Conservation (phyloP, 305 asterid species). For the Fraxinus angustifolia region DNA sequence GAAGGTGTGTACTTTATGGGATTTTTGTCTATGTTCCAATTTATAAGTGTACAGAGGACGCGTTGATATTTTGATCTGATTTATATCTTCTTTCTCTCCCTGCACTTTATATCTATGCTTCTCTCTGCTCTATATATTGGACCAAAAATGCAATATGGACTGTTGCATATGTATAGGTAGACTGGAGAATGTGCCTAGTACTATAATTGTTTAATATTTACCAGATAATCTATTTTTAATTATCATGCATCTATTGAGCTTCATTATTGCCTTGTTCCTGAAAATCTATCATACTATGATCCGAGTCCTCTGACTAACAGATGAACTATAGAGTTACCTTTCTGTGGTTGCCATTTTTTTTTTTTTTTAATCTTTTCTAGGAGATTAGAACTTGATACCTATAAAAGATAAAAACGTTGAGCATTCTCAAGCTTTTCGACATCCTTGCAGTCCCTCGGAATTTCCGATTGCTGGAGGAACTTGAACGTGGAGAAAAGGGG, state of each 20-base stretch:
- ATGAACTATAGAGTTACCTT: background rate
- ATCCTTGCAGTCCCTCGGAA: slow-evolving; percentile 53
- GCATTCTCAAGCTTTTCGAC: background rate
- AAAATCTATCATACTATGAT: background rate
- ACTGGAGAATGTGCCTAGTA: background rate
- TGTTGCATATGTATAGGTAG: background rate
- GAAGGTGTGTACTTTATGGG: background rate
- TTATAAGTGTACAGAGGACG: background rate
- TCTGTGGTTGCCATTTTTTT: background rate
- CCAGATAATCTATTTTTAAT: background rate
- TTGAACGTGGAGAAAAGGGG: slow-evolving; percentile 67
- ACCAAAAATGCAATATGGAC: background rate
- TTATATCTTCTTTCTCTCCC: background rate
- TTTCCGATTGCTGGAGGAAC: slow-evolving; percentile 65
- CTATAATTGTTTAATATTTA: background rate
- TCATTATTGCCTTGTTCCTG: background rate
- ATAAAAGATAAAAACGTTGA: background rate
- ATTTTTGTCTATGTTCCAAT: background rate
- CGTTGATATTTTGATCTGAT: background rate
- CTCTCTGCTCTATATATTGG: background rate
- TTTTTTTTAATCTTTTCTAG: background rate
- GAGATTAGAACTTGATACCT: background rate
- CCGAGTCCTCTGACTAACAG: background rate
- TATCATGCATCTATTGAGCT: background rate
- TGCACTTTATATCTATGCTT: background rate